phyloP scores from a whole-genome alignment of 768 basidiomycete species.

The Pulveroboletus frians region DNA sequence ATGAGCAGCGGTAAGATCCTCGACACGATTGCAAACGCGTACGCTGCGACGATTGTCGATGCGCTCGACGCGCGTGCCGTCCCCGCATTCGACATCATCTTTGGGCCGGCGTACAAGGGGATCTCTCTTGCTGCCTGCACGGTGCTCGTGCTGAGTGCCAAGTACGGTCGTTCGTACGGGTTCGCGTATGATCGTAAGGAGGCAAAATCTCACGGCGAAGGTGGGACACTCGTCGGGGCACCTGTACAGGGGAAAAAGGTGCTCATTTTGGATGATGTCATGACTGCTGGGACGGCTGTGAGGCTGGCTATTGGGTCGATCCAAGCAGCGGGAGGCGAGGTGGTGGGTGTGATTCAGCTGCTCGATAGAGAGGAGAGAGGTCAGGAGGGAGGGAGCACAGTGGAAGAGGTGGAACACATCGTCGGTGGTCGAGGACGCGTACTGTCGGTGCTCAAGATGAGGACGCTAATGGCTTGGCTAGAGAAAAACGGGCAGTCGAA shows the following conservation, averaged over 20 bases:
- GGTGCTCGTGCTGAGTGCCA: constrained; percentile 64
- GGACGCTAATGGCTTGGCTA: constrained; percentile 81
- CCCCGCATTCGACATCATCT: constrained; percentile 71
- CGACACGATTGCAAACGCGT: constrained; percentile 69
- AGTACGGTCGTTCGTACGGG: constrained; percentile 61
- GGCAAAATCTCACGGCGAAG: constrained; percentile 93
- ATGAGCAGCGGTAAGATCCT: constrained; percentile 82
- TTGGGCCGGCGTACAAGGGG: constrained; percentile 97
- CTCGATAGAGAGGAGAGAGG: constrained; percentile 61
- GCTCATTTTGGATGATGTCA: constrained; percentile 92
- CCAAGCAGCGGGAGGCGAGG: constrained; percentile 59
- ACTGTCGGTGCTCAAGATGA: constrained; percentile 76
- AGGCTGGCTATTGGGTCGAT: constrained; percentile 79
- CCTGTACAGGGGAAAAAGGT: constrained; percentile 76
- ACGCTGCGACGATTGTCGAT: constrained; percentile 73
- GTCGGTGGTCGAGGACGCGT: constrained; percentile 66
- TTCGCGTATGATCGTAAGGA: constrained; percentile 96
- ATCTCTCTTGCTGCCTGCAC: constrained; percentile 90
- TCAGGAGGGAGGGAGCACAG: constrained; percentile 56
- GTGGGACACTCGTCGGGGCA: constrained; percentile 85
- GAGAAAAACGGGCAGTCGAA: constrained; percentile 59
- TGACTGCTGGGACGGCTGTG: constrained; percentile 89
- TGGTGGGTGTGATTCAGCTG: constrained; percentile 84
- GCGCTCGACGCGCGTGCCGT: constrained; percentile 29
- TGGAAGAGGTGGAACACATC: constrained; percentile 74